Percentiles rank a stretch among this genome's conserved stretches.
Conservation (phyloP, 805 yeast species). For the Candida xyloterini region DNA sequence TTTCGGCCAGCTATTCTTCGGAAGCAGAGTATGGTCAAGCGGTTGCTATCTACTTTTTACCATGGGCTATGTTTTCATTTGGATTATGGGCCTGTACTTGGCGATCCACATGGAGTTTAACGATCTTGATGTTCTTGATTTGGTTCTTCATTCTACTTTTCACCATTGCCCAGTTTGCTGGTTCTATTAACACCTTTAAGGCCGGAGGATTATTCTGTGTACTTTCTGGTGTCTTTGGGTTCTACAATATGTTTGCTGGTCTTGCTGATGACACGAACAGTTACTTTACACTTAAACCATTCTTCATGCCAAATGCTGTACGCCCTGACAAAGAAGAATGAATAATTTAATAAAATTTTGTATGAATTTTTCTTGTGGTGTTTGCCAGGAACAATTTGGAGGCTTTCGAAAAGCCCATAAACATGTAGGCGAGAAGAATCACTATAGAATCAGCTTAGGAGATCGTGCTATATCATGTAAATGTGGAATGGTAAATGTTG, state of each 20-base stretch:
- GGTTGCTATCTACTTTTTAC: slow-evolving; percentile 46
- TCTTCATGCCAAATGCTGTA: slow-evolving; percentile 44
- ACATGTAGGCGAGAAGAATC: slow-evolving; percentile 6
- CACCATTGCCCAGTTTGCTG: slow-evolving; percentile 42
- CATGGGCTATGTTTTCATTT: slow-evolving; percentile 52
- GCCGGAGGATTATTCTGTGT: slow-evolving; percentile 52
- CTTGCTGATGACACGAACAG: slow-evolving; percentile 52
- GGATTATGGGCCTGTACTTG: slow-evolving; percentile 44
- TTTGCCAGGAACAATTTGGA: slow-evolving; percentile 9
- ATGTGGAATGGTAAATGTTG: slow-evolving; percentile 10
- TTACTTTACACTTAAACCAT: slow-evolving; percentile 50
- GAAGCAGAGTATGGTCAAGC: slow-evolving; percentile 40
- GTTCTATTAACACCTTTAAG: slow-evolving; percentile 30
- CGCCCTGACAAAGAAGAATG: slow-evolving; percentile 11
- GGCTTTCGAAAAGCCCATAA: slow-evolving; percentile 10
- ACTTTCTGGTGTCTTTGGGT: slow-evolving; percentile 41
- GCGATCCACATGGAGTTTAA: slow-evolving; percentile 45
- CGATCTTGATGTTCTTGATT: slow-evolving; percentile 39
- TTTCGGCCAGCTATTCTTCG: slow-evolving; percentile 37
- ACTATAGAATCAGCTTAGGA: slow-evolving; percentile 2
- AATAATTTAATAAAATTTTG: slow-evolving; percentile 1
- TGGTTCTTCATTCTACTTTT: slow-evolving; percentile 45
- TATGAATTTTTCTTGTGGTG: slow-evolving; percentile 8
- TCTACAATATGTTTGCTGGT: slow-evolving; percentile 48
- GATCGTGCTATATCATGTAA: slow-evolving; percentile 3